phyloP scores from a whole-genome alignment of 1,139 yeast species.

The Pichiaceae sp. region DNA sequence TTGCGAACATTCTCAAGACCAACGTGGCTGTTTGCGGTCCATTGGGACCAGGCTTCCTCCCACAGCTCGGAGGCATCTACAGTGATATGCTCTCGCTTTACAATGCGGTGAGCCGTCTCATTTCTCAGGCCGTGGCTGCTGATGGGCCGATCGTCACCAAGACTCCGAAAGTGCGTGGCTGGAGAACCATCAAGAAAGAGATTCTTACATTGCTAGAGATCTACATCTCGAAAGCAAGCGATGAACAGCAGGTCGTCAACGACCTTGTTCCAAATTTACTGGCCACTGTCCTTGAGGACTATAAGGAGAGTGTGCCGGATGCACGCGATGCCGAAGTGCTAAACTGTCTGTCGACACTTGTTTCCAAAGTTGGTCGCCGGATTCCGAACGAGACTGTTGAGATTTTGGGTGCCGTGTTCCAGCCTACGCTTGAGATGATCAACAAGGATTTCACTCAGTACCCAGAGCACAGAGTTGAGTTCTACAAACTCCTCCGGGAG shows the following conservation, averaged over 20 bases:
- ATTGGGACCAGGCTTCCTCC: constrained; percentile 83
- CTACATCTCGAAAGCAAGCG: constrained; percentile 79
- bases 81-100: constrained; percentile 86
- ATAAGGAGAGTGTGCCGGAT: constrained; percentile 82
- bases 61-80: constrained; percentile 82
- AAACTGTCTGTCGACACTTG: constrained; percentile 88
- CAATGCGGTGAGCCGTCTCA: constrained; percentile 84
- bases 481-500: constrained; percentile 80
- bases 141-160: constrained; percentile 87
- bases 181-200: constrained; percentile 95
- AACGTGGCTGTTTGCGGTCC: constrained; percentile 92
- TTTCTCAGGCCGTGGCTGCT: constrained; percentile 67
- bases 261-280: constrained; percentile 80
- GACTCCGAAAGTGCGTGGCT: constrained; percentile 90
- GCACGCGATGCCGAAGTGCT: constrained; percentile 97
- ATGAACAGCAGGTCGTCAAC: constrained; percentile 75
- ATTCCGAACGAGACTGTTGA: constrained; percentile 87
- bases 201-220: constrained; percentile 84
- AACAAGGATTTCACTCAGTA: constrained; percentile 91
- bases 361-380: constrained; percentile 75
- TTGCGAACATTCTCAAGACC: constrained; percentile 89
- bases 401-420: constrained; percentile 86
- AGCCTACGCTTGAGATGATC: constrained; percentile 91
- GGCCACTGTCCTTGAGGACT: constrained; percentile 83
- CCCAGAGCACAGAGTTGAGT: constrained; percentile 97